A percentile compares a stretch with the other conserved stretches of the same genome.
Conservation (phyloP, 257 asterid species). For the Coffea eugenioides region DNA sequence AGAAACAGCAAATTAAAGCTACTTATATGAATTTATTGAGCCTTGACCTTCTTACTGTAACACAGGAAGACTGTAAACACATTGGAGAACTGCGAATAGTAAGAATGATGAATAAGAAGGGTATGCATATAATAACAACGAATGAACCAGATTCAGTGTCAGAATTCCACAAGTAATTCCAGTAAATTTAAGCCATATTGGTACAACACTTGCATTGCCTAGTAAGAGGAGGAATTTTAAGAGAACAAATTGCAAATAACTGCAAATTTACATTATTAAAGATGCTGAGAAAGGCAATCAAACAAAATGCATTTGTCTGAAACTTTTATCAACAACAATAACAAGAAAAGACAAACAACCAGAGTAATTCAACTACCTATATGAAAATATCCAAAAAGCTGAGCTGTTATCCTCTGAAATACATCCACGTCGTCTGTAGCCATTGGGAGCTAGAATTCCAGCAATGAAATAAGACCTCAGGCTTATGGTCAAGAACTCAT, state of each 20-base stretch:
- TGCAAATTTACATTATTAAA: not conserved
- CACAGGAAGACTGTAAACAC: not conserved
- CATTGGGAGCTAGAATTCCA: conserved; percentile 63
- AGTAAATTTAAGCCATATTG: not conserved
- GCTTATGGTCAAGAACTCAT: not conserved
- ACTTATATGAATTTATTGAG: not conserved
- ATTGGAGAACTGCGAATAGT: not conserved
- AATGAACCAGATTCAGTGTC: no score
- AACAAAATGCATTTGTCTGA: not conserved
- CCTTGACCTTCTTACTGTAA: not conserved
- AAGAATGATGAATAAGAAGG: not conserved
- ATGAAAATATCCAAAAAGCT: conserved; percentile 73
- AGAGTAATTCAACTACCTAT: conserved; percentile 50
- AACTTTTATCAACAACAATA: not conserved
- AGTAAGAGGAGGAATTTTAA: not conserved
- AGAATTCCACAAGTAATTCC: not conserved
- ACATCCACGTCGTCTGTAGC: conserved; percentile 78
- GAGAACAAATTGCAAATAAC: not conserved
- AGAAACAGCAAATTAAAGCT: not conserved
- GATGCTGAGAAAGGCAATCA: not conserved
- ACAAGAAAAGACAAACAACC: not conserved
- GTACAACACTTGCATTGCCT: not conserved
- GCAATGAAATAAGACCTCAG: conserved; percentile 9
- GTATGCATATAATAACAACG: no score
- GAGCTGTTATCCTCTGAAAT: conserved; percentile 75